Conservation (phyloP, 2,329 filamentous ascomycete genomes). For the Microsporum ferrugineum region DNA sequence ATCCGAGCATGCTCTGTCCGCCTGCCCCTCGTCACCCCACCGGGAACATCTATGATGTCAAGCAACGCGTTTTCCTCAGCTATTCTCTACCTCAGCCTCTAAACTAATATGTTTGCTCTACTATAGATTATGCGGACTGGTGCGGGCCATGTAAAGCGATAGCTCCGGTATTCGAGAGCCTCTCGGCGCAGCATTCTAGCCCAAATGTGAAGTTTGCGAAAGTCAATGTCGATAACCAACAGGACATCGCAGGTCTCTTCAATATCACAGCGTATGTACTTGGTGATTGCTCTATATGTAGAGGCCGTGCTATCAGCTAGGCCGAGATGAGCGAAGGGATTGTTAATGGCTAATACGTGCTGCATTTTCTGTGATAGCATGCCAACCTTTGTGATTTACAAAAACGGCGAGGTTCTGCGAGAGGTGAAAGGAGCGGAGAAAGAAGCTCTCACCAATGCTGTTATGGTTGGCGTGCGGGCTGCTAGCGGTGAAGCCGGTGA, state of each 20-base stretch:
- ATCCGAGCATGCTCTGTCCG: background rate
- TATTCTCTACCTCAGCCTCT: background rate
- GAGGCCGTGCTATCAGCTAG: background rate
- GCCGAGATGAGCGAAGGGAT: background rate
- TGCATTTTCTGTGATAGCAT: constrained; percentile 40
- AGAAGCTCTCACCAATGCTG: constrained; percentile 55
- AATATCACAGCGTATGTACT: constrained; percentile 51
- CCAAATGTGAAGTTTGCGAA: constrained; percentile 72
- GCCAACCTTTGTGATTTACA: constrained; percentile 88
- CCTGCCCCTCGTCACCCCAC: constrained; percentile 15
- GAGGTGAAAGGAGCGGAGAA: constrained; percentile 65
- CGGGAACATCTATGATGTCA: background rate
- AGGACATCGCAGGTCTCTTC: constrained; percentile 62
- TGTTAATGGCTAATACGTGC: background rate
- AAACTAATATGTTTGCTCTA: constrained; percentile 18
- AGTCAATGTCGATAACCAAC: constrained; percentile 69
- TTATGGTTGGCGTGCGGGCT: constrained; percentile 51
- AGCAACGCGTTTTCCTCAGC: background rate
- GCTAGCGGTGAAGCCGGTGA: constrained; percentile 34
- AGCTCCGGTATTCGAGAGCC: constrained; percentile 67
- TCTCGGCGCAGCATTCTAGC: constrained; percentile 59
- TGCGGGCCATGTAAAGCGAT: constrained; percentile 76
- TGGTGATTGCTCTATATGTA: background rate
- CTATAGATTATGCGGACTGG: constrained; percentile 74
- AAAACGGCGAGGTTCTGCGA: constrained; percentile 54